phyloP scores from a whole-genome alignment of 139 green algal species.

The Chlamydomonas incerta region DNA sequence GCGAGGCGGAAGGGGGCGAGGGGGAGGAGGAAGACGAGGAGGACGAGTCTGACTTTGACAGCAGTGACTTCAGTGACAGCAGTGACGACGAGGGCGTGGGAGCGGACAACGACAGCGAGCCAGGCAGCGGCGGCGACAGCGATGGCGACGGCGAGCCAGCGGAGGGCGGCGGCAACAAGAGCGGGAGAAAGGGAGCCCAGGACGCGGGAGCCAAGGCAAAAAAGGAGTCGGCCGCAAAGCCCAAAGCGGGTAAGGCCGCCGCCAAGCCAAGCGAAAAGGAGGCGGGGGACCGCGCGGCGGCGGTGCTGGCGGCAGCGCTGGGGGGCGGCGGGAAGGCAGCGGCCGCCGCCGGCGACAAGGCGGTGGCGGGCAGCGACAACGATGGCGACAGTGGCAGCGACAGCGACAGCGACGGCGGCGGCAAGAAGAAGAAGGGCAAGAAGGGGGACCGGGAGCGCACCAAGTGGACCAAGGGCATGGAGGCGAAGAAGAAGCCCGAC shows the following conservation, averaged over 20 bases:
- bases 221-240: neutral
- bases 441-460: constrained; percentile 54
- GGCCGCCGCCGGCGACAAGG: neutral
- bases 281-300: neutral
- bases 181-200: neutral
- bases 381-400: constrained; percentile 15
- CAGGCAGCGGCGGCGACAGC: neutral
- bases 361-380: neutral
- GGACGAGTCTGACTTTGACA: neutral
- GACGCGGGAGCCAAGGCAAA: neutral
- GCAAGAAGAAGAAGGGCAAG: constrained; percentile 48
- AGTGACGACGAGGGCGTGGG: neutral
- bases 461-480: constrained; percentile 41
- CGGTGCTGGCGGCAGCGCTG: neutral
- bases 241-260: neutral
- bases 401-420: constrained; percentile 19
- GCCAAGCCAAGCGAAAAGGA: neutral
- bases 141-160: neutral
- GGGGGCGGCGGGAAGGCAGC: neutral
- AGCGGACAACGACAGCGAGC: constrained; percentile 8
- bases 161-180: constrained; percentile 5
- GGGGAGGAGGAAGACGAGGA: constrained; percentile 22
- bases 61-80: neutral
- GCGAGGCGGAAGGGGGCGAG: neutral
- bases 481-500: constrained; percentile 15